phyloP scores from a whole-genome alignment of 345 rosid species.

The Populus nigra region DNA sequence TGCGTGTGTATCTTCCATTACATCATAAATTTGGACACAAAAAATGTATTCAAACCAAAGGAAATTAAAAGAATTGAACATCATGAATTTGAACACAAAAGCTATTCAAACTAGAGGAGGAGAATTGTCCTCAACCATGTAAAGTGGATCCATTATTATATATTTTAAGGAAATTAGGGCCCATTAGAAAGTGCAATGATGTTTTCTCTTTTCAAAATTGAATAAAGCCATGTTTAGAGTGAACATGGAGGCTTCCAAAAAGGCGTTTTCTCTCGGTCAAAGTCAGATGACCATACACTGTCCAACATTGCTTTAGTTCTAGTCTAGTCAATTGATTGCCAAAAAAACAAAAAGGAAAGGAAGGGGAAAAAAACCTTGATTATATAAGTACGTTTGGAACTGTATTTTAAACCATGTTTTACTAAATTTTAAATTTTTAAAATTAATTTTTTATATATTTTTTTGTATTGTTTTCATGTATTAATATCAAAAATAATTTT shows the following conservation, averaged over 20 bases:
- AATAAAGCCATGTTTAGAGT: neutral
- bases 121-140: neutral
- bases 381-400: no score
- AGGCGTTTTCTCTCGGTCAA: neutral
- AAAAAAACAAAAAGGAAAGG: neutral
- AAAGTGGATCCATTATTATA: neutral
- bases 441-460: no score
- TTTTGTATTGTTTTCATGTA: no score
- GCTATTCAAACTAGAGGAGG: neutral
- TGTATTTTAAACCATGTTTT: no score
- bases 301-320: neutral
- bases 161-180: neutral
- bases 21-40: no score
- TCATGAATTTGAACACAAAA: neutral
- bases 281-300: neutral
- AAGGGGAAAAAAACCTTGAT: neutral
- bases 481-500: no score
- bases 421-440: no score
- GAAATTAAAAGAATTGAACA: no score
- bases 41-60: no score
- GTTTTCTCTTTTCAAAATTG: neutral
- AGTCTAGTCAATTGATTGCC: neutral
- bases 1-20: no score
- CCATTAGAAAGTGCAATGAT: neutral
- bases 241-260: neutral